Evolutionary conservation across 495 filamentous ascomycete species (phyloP).

Genomic region (Penicillium alfredii): DNA sequence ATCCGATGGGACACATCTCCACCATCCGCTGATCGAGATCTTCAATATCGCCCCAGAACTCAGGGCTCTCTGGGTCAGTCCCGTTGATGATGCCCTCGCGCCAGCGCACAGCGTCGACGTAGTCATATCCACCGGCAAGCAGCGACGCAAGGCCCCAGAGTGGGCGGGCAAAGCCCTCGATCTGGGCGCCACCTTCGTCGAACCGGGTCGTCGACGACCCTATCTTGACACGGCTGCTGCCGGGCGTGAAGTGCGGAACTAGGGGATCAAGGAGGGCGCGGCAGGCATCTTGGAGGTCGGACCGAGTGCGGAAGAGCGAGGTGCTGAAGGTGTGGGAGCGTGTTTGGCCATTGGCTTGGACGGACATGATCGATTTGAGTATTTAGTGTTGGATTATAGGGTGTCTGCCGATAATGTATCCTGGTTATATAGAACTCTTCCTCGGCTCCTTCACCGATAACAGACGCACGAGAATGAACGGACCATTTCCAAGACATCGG

Average conservation of each 20-base stretch:
- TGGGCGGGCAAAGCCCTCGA: constrained; percentile 70
- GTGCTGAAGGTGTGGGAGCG: constrained; percentile 27
- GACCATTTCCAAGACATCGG: too few species aligned
- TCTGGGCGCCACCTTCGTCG: constrained; percentile 69
- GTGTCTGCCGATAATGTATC: too few species aligned
- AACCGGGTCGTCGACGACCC: constrained; percentile 63
- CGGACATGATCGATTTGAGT: too few species aligned
- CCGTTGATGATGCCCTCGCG: constrained; percentile 61
- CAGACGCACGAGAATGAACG: too few species aligned
- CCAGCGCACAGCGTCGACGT: constrained; percentile 57
- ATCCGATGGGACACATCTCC: constrained; percentile 72
- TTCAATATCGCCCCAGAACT: constrained; percentile 69
- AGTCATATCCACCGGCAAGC: constrained; percentile 58
- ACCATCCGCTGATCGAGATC: constrained; percentile 81
- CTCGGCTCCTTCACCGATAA: too few species aligned
- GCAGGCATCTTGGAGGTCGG: constrained; percentile 54
- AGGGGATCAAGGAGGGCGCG: constrained; percentile 56
- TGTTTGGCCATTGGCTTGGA: constrained; percentile 27
- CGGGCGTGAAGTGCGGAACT: constrained; percentile 56
- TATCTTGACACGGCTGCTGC: constrained; percentile 50
- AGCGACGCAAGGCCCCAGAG: constrained; percentile 69
- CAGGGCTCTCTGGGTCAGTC: constrained; percentile 56
- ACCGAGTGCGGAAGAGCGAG: constrained; percentile 32
- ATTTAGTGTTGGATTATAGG: too few species aligned
- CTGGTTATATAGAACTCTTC: too few species aligned